phyloP scores from a whole-genome alignment of 164 flowering plant genomes.

The Umbellularia californica region DNA sequence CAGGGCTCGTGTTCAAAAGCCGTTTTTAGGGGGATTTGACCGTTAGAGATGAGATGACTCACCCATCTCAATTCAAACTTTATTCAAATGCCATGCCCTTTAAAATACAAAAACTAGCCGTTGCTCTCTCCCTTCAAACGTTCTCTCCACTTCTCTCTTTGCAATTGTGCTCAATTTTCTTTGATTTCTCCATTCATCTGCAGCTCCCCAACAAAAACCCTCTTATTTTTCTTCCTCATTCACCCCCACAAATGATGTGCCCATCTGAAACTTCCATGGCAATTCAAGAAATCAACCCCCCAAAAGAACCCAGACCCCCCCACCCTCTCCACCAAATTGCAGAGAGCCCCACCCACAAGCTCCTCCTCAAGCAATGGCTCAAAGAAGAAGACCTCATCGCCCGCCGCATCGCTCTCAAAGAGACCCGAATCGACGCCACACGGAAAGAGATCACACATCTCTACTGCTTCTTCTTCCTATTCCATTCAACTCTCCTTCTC shows the following conservation, averaged over 20 bases:
- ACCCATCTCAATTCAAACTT: no score
- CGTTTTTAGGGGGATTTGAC: no score
- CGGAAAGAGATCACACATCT: slow-evolving; percentile 76
- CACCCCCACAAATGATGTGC: neutral
- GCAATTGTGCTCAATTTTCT: neutral
- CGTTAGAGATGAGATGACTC: no score
- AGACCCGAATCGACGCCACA: slow-evolving; percentile 69
- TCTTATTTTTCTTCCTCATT: neutral
- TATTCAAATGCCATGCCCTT: no score
- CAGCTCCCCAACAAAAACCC: neutral
- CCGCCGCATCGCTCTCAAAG: slow-evolving; percentile 64
- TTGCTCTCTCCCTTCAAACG: no score
- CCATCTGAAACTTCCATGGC: slow-evolving; percentile 12
- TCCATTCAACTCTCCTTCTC: slow-evolving; percentile 68
- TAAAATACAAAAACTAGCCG: no score
- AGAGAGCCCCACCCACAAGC: slow-evolving; percentile 84
- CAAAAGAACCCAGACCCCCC: slow-evolving; percentile 26
- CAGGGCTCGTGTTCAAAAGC: no score
- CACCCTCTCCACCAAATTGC: slow-evolving; percentile 93
- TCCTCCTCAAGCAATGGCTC: slow-evolving; percentile 95
- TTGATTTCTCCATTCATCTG: neutral
- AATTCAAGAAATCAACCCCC: slow-evolving; percentile 13
- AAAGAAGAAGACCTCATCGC: slow-evolving; percentile 90
- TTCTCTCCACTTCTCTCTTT: neutral
- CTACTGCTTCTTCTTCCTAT: slow-evolving; percentile 84